These are phyloP conservation scores for Heimioporus sp. DNA, from an alignment of 768 basidiomycete species.

Conservation along the genomic window DNA sequence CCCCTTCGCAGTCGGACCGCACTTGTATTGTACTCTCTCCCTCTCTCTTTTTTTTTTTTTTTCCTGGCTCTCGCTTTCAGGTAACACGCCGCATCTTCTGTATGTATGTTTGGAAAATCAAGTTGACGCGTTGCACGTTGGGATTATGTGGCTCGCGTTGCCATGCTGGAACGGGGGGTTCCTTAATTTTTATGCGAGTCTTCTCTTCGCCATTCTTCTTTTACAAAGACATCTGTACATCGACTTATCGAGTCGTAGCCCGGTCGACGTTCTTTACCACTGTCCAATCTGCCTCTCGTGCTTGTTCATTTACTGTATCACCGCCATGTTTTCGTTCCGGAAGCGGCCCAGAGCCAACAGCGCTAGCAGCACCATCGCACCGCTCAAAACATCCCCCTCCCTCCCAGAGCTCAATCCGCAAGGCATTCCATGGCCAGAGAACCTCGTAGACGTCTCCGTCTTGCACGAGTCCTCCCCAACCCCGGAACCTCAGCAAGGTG, in stretches of 20 bases:
- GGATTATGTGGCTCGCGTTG: slow-evolving; percentile 17
- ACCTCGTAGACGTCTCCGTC: slow-evolving; percentile 70
- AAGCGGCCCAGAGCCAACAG: slow-evolving; percentile 56
- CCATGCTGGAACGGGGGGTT: slow-evolving; percentile 19
- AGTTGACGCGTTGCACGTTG: slow-evolving; percentile 1
- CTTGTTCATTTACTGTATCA: slow-evolving; percentile 22
- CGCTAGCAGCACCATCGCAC: slow-evolving; percentile 33
- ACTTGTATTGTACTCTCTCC: slow-evolving; percentile 36
- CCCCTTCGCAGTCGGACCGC: slow-evolving; percentile 33
- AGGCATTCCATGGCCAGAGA: slow-evolving; percentile 83
- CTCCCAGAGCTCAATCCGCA: slow-evolving; percentile 74
- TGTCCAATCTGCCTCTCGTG: slow-evolving; percentile 19
- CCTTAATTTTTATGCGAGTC: slow-evolving; percentile 20
- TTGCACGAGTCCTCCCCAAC: slow-evolving; percentile 45
- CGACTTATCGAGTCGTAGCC: slow-evolving; percentile 6
- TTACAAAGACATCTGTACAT: slow-evolving; percentile 17
- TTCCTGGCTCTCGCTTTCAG: neutral
- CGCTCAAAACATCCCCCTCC: slow-evolving; percentile 73
- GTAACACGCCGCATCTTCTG: slow-evolving; percentile 25
- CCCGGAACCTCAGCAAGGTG: slow-evolving; percentile 53
- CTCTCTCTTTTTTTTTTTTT: slow-evolving; percentile 21
- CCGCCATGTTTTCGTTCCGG: slow-evolving; percentile 70
- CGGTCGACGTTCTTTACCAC: slow-evolving; percentile 25
- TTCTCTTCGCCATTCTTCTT: slow-evolving; percentile 9
- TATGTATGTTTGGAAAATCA: slow-evolving; percentile 32